A percentile compares a stretch with the other conserved stretches of the same genome.
Evolutionary conservation across 2,329 filamentous ascomycete genomes (phyloP).

Genomic region (Lasiodiplodia sp.): DNA sequence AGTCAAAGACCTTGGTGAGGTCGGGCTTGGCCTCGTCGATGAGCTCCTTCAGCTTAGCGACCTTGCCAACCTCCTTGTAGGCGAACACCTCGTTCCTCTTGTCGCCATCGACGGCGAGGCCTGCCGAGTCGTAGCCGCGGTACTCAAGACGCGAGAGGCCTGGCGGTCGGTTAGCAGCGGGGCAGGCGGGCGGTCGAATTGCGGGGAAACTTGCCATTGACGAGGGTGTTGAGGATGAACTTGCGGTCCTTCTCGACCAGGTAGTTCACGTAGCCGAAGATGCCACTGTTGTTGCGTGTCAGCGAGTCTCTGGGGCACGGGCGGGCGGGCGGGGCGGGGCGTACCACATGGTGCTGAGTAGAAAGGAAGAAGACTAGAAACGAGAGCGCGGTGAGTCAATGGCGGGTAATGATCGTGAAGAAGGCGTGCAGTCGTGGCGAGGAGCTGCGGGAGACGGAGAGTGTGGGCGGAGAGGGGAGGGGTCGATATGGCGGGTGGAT

Average conservation of each 20-base stretch:
- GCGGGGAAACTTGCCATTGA: constrained; percentile 76
- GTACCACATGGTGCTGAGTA: constrained; percentile 29
- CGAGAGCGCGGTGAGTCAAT: constrained; percentile 20
- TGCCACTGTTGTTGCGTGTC: constrained; percentile 67
- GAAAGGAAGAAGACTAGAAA: constrained; percentile 25
- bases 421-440: constrained; percentile 21
- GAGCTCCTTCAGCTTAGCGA: constrained; percentile 92
- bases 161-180: constrained; percentile 49
- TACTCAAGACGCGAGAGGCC: constrained; percentile 96
- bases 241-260: constrained; percentile 98
- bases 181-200: constrained; percentile 29
- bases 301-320: neutral
- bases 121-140: constrained; percentile 97
- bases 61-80: constrained; percentile 99
- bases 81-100: constrained; percentile 98
- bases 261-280: constrained; percentile 99
- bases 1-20: constrained; percentile 92
- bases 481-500: constrained; percentile 23
- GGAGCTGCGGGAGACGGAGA: constrained; percentile 22
- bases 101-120: constrained; percentile 94
- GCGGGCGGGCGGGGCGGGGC: constrained; percentile 16
- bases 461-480: constrained; percentile 24
- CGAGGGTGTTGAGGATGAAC: constrained; percentile 92
- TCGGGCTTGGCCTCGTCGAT: constrained; percentile 85
- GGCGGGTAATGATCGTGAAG: constrained; percentile 27